Evolutionary conservation across 2,329 filamentous ascomycete species (phyloP), one percentile per base, ranked within the genome.

Genomic region (Elsinoe batatas): DNA sequence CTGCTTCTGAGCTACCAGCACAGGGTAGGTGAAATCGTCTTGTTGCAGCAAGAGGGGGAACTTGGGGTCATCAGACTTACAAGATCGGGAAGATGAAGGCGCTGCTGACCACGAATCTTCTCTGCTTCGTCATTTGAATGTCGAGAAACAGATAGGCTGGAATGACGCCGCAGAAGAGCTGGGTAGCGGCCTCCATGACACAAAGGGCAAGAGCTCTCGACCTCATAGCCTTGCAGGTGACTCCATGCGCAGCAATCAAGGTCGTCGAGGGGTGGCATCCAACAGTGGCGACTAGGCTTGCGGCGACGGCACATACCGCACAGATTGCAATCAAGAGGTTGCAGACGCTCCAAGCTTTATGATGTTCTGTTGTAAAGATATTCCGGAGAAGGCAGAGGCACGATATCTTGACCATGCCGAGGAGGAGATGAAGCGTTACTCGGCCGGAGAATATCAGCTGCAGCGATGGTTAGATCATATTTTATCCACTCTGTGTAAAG

Each of bases 311-410:
- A 18, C 51, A 54, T 5, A 15, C 15, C 2, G 40, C 40, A n/a
- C 37, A 54, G 6, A 54, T 43, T 13, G 37, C 30, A 33, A 54
- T 54, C 15, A 54, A 37, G 3, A 43, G n/a, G 18, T 54, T 54
- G 51, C 51, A 54, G 36, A 54, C 26, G 6, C n/a, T 54, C 51
- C 51, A 54, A 10, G 51, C 51, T n/a, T 54, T 54, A 2, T 30
- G 36, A 17, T 43, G 36, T 7, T 54, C 51, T 5, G 7, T 13
- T 4, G 51, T 54, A 37, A 54, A 43, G n/a, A 54, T 38, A n/a
- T 54, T 54, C 30, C 37, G 13, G 13, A 54, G 20, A 3, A 54
- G 18, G 51, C 18, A 17, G 4, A 54, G 37, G 18, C 36, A 43
- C 10, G 51, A 54, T 17, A 54, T 54, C 22, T 44, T 42, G 12